Percentiles rank a stretch among this genome's conserved stretches.
phyloP scores from a whole-genome alignment of 768 basidiomycete species.

The Tylopilus subfusipes region DNA sequence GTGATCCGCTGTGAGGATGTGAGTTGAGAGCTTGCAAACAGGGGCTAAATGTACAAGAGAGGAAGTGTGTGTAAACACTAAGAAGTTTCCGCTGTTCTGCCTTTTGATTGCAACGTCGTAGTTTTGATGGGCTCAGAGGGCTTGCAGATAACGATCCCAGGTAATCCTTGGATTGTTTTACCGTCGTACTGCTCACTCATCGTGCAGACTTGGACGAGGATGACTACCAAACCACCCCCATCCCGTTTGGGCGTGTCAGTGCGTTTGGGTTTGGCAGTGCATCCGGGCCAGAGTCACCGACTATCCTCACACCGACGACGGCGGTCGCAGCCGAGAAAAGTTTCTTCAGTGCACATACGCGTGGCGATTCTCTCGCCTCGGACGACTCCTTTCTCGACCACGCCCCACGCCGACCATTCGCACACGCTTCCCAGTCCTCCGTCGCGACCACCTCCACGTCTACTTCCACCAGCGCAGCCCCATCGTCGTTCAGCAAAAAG shows the following conservation, averaged over 20 bases:
- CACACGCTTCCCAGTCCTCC: constrained; percentile 70
- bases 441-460: constrained; percentile 46
- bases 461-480: constrained; percentile 11
- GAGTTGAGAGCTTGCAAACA: neutral
- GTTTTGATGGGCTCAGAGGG: constrained; percentile 36
- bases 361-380: constrained; percentile 77
- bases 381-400: constrained; percentile 69
- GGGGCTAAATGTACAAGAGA: constrained; percentile 14
- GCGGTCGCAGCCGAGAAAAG: constrained; percentile 46
- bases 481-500: constrained; percentile 70
- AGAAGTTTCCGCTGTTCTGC: constrained; percentile 2
- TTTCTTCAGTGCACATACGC: constrained; percentile 59
- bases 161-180: constrained; percentile 21
- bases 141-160: constrained; percentile 48
- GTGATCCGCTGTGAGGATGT: too few species aligned
- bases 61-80: neutral
- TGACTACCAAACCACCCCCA: constrained; percentile 56
- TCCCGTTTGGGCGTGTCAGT: constrained; percentile 66
- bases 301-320: constrained; percentile 46
- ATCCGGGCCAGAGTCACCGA: constrained; percentile 67
- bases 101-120: constrained; percentile 1
- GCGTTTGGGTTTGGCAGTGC: constrained; percentile 45
- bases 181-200: neutral
- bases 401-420: constrained; percentile 56
- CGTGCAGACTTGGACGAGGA: constrained; percentile 80